phyloP scores from a whole-genome alignment of 2,329 filamentous ascomycete genomes.

The Cladosporium austrohemisphaericum region DNA sequence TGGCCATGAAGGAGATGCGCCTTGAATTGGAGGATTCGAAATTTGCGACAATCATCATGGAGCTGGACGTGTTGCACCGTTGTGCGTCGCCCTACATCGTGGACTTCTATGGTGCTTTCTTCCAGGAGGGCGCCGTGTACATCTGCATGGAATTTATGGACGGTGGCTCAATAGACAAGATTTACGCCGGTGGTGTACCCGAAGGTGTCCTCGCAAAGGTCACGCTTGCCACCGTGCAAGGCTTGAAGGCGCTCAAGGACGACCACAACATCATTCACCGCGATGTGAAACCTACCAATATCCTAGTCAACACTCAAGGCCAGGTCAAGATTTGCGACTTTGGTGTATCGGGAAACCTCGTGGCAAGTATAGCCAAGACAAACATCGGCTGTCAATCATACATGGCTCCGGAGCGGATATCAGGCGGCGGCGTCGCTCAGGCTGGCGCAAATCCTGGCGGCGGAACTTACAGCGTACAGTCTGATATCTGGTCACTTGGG shows the following conservation, averaged over 20 bases:
- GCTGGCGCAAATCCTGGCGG: slow-evolving; percentile 64
- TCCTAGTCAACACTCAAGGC: slow-evolving; percentile 81
- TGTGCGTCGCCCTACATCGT: slow-evolving; percentile 96
- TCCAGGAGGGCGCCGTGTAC: slow-evolving; percentile 97
- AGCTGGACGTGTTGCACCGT: slow-evolving; percentile 91
- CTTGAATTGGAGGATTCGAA: slow-evolving; percentile 95
- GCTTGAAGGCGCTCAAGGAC: slow-evolving; percentile 88
- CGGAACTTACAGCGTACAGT: slow-evolving; percentile 95
- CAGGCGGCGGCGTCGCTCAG: slow-evolving; percentile 74
- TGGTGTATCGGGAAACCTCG: slow-evolving; percentile 91
- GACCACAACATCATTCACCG: slow-evolving; percentile 99
- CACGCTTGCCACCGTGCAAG: slow-evolving; percentile 82
- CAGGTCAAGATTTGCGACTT: slow-evolving; percentile 99
- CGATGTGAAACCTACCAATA: slow-evolving; percentile 99
- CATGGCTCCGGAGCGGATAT: slow-evolving; percentile 96
- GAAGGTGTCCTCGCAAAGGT: slow-evolving; percentile 87
- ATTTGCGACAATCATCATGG: slow-evolving; percentile 95
- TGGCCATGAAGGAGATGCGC: slow-evolving; percentile 99
- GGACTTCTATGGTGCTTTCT: slow-evolving; percentile 98
- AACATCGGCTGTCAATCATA: slow-evolving; percentile 99
- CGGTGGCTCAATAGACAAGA: slow-evolving; percentile 92
- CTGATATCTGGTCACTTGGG: slow-evolving; percentile 95
- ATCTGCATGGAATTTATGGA: slow-evolving; percentile 99
- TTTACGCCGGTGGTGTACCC: slow-evolving; percentile 86
- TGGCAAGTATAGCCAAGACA: slow-evolving; percentile 95